Percentiles rank a stretch among this genome's conserved stretches.
Evolutionary conservation across 2,329 filamentous ascomycete species (phyloP).

Genomic region (Cercospora berteroae): DNA sequence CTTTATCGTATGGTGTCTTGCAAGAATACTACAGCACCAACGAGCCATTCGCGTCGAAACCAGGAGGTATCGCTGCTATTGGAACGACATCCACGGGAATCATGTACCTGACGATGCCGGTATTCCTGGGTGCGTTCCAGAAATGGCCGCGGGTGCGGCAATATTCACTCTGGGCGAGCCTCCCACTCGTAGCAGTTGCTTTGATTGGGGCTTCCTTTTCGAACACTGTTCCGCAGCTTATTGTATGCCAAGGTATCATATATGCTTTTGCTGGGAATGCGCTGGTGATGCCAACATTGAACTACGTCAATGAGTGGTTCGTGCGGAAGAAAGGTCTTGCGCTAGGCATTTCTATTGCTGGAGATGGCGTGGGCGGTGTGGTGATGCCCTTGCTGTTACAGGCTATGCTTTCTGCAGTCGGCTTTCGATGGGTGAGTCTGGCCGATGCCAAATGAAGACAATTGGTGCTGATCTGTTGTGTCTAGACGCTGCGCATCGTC

Average conservation of each 20-base stretch:
- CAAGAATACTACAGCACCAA: slow-evolving; percentile 33
- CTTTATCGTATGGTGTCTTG: slow-evolving; percentile 35
- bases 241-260: slow-evolving; percentile 43
- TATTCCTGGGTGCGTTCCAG: slow-evolving; percentile 42
- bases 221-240: slow-evolving; percentile 39
- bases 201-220: slow-evolving; percentile 42
- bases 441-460: too few species aligned
- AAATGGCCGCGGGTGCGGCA: slow-evolving; percentile 34
- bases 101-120: slow-evolving; percentile 48
- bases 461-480: background rate
- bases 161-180: slow-evolving; percentile 36
- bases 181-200: slow-evolving; percentile 38
- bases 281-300: slow-evolving; percentile 23
- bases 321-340: slow-evolving; percentile 47
- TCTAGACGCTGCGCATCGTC: slow-evolving; percentile 21
- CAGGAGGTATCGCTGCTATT: slow-evolving; percentile 44
- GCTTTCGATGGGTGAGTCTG: slow-evolving; percentile 35
- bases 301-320: slow-evolving; percentile 25
- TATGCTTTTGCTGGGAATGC: slow-evolving; percentile 34
- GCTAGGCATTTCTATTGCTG: slow-evolving; percentile 48
- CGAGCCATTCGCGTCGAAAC: slow-evolving; percentile 23
- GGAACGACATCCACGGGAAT: slow-evolving; percentile 44
- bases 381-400: slow-evolving; percentile 48
- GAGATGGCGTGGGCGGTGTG: slow-evolving; percentile 48
- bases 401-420: slow-evolving; percentile 43